Evolutionary conservation across 2,329 filamentous ascomycete species (phyloP).

Genomic region (Macrophomina tecta): DNA sequence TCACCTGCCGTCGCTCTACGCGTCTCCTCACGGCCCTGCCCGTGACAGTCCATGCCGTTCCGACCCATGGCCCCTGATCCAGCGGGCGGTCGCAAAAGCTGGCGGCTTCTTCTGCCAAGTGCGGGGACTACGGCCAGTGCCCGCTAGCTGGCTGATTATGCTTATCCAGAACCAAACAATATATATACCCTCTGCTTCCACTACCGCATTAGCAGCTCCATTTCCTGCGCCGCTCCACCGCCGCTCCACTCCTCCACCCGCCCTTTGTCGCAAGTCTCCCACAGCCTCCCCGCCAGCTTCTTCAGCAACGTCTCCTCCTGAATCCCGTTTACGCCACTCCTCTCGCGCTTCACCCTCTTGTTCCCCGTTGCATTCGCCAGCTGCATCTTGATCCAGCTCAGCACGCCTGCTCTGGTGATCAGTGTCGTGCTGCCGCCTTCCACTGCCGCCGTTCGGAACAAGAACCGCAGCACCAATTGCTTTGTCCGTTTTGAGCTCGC

Average conservation of each 20-base stretch:
- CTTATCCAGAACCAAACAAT: slow-evolving; percentile 18
- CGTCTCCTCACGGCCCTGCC: too few relatives aligned
- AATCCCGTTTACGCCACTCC: slow-evolving; percentile 44
- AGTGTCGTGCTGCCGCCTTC: slow-evolving; percentile 79
- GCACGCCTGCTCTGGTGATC: slow-evolving; percentile 74
- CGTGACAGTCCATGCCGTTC: background rate
- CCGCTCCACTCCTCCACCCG: slow-evolving; percentile 70
- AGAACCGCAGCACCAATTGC: slow-evolving; percentile 64
- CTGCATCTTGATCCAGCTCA: slow-evolving; percentile 76
- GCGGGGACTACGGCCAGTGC: slow-evolving; percentile 12
- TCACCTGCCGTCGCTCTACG: too few relatives aligned
- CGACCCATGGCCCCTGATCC: background rate
- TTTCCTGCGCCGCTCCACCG: slow-evolving; percentile 51
- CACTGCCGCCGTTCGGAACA: slow-evolving; percentile 72
- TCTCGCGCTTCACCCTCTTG: slow-evolving; percentile 28
- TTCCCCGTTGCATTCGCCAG: slow-evolving; percentile 41
- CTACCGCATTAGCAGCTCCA: slow-evolving; percentile 35
- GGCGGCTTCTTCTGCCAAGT: slow-evolving; percentile 12
- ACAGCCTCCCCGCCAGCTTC: slow-evolving; percentile 63
- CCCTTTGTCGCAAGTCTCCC: slow-evolving; percentile 70
- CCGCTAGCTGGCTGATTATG: slow-evolving; percentile 14
- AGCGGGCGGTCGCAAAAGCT: background rate
- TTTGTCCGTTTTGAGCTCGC: slow-evolving; percentile 66
- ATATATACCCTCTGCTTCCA: background rate
- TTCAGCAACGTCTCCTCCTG: slow-evolving; percentile 57